Conservation (phyloP, 805 yeast species). For the Kodamaea fukazawae region DNA sequence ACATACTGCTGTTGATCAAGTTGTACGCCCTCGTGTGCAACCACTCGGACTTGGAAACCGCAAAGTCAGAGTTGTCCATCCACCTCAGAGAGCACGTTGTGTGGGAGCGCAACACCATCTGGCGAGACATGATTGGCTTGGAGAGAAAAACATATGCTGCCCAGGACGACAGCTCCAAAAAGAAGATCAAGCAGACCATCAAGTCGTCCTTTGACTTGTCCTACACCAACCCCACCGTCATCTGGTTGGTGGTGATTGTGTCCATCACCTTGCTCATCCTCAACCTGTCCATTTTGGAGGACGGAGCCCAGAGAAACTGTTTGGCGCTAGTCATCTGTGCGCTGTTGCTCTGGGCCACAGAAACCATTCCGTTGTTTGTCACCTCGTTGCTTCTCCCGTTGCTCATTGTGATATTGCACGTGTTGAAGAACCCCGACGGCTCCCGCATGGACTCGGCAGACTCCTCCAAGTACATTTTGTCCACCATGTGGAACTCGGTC, state of each 20-base stretch:
- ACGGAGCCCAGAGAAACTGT: conserved; percentile 43
- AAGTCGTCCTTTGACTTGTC: conserved; percentile 23
- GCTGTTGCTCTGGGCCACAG: conserved; percentile 93
- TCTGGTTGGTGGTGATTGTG: conserved; percentile 48
- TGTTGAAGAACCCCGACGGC: conserved; percentile 56
- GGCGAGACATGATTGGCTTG: conserved; percentile 56
- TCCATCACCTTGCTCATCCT: conserved; percentile 43
- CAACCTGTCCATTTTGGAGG: conserved; percentile 32
- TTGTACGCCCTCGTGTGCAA: conserved; percentile 38
- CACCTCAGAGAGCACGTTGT: conserved; percentile 55
- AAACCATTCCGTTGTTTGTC: conserved; percentile 85
- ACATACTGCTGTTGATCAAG: conserved; percentile 31
- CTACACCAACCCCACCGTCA: conserved; percentile 31
- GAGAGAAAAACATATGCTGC: conserved; percentile 40
- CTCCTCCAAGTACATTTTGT: conserved; percentile 44
- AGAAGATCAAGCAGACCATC: conserved; percentile 7
- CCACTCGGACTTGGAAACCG: conserved; percentile 40
- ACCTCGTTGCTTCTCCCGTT: conserved; percentile 85
- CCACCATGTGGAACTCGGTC: conserved; percentile 92
- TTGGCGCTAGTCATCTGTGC: conserved; percentile 79
- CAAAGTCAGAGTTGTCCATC: conserved; percentile 54
- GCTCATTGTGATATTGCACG: conserved; percentile 68
- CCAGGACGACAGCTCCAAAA: conserved; percentile 10
- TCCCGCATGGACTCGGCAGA: conserved; percentile 40
- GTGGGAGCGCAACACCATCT: conserved; percentile 55